Conservation (phyloP, 768 basidiomycete species). For the Phylloporus arenicola region DNA sequence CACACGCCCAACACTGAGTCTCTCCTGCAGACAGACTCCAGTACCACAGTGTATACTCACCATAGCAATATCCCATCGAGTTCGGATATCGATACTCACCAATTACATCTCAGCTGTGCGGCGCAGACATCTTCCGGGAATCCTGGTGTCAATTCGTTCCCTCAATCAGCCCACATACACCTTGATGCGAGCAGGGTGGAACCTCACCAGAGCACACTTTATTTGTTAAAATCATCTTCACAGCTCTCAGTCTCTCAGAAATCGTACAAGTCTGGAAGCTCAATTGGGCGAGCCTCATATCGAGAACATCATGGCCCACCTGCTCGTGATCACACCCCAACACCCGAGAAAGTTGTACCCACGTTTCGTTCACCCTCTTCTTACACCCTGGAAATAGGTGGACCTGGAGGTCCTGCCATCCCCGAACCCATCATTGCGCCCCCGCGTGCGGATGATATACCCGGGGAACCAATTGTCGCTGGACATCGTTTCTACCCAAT, state of each 20-base stretch:
- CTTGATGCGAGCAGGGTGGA: background rate
- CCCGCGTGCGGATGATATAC: conserved; percentile 5
- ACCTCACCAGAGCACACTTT: background rate
- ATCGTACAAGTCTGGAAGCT: conserved; percentile 12
- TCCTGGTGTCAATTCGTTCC: background rate
- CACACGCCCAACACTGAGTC: background rate
- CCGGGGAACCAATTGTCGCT: background rate
- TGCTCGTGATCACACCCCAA: conserved; percentile 10
- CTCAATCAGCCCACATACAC: background rate
- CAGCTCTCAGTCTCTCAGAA: conserved; percentile 10
- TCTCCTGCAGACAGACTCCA: background rate
- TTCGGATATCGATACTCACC: background rate
- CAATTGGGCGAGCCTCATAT: conserved; percentile 21
- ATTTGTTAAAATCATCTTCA: conserved; percentile 10
- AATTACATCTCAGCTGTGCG: background rate
- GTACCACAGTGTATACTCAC: background rate
- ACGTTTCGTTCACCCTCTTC: background rate
- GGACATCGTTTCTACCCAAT: conserved; percentile 14
- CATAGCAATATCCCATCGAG: background rate
- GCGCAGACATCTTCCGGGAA: background rate
- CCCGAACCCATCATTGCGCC: background rate
- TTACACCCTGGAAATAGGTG: background rate
- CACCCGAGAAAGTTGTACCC: background rate
- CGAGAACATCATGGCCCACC: conserved; percentile 16
- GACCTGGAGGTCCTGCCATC: background rate